Evolutionary conservation across 768 basidiomycete species (phyloP).

Genomic region (Lactarius tabidus): DNA sequence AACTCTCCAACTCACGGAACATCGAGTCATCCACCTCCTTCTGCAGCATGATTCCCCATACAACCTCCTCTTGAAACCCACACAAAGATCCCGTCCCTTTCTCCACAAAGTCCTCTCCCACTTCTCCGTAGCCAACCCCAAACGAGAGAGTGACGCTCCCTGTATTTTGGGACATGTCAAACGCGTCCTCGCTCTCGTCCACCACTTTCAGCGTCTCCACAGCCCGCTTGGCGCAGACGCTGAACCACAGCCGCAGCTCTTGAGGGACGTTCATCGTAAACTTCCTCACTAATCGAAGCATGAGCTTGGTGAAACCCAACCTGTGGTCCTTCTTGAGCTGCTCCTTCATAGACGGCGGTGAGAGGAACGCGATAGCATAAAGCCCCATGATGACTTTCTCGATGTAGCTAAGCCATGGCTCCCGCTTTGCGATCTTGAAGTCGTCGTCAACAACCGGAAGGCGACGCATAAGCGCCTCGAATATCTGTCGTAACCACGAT

Average conservation of each 20-base stretch:
- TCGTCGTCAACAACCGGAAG: conserved; percentile 79
- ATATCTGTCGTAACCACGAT: conserved; percentile 53
- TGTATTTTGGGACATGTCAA: conserved; percentile 60
- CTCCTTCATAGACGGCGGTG: conserved; percentile 69
- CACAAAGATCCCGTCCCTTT: conserved; percentile 73
- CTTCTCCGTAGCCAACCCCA: conserved; percentile 83
- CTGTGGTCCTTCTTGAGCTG: conserved; percentile 60
- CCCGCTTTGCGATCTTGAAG: conserved; percentile 59
- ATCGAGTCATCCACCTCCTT: conserved; percentile 69
- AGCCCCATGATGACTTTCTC: conserved; percentile 79
- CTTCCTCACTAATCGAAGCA: conserved; percentile 68
- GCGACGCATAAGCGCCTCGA: conserved; percentile 71
- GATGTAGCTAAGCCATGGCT: conserved; percentile 71
- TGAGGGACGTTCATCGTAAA: conserved; percentile 48
- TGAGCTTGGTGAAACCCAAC: conserved; percentile 64
- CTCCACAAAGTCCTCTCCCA: conserved; percentile 59
- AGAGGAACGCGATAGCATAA: conserved; percentile 82
- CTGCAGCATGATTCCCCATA: conserved; percentile 69
- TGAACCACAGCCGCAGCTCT: conserved; percentile 51
- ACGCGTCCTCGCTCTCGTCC: conserved; percentile 70
- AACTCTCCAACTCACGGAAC: conserved; percentile 77
- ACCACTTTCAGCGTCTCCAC: conserved; percentile 76
- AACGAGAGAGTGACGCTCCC: conserved; percentile 62
- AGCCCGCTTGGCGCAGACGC: conserved; percentile 57
- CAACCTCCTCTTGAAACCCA: conserved; percentile 59